Evolutionary conservation across 768 basidiomycete genomes (phyloP).

Genomic region (Boletellus ananas): DNA sequence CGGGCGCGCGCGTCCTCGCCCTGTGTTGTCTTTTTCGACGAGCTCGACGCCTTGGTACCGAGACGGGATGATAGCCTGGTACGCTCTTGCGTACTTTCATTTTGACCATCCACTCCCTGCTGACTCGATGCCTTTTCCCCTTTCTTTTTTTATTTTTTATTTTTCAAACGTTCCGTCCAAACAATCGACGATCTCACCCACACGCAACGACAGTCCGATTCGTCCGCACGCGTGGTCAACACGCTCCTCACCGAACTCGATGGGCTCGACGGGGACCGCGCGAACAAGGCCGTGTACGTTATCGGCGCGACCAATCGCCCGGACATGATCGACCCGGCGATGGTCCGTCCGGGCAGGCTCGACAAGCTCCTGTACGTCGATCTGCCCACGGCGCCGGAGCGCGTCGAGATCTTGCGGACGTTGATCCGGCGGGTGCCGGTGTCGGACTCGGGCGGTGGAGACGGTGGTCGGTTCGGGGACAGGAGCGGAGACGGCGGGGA

Average conservation of each 20-base stretch:
- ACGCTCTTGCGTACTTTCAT: conserved; percentile 16
- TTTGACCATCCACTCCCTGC: too few species aligned
- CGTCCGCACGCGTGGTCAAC: conserved; percentile 86
- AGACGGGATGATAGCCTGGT: conserved; percentile 87
- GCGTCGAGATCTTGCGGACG: conserved; percentile 80
- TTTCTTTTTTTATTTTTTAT: neutral
- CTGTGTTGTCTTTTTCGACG: conserved; percentile 95
- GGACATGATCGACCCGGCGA: conserved; percentile 97
- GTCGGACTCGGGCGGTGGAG: conserved; percentile 1
- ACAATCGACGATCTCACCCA: neutral
- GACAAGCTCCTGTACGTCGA: conserved; percentile 95
- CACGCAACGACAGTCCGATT: conserved; percentile 58
- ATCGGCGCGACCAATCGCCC: conserved; percentile 94
- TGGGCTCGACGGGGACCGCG: conserved; percentile 61
- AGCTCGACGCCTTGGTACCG: conserved; percentile 89
- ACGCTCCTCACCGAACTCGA: conserved; percentile 93
- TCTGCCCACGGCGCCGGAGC: conserved; percentile 67
- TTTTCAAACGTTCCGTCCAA: too few species aligned
- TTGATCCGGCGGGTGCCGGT: conserved; percentile 71
- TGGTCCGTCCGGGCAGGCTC: conserved; percentile 93
- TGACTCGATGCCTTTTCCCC: too few species aligned
- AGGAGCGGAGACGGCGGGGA: too few species aligned
- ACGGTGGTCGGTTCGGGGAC: too few species aligned
- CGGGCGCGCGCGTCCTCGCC: conserved; percentile 91
- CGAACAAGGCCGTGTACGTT: conserved; percentile 82